A percentile compares a stretch with the other conserved stretches of the same genome.
Conservation (phyloP, 164 flowering plant genomes). For the Stephania yunnanensis region DNA sequence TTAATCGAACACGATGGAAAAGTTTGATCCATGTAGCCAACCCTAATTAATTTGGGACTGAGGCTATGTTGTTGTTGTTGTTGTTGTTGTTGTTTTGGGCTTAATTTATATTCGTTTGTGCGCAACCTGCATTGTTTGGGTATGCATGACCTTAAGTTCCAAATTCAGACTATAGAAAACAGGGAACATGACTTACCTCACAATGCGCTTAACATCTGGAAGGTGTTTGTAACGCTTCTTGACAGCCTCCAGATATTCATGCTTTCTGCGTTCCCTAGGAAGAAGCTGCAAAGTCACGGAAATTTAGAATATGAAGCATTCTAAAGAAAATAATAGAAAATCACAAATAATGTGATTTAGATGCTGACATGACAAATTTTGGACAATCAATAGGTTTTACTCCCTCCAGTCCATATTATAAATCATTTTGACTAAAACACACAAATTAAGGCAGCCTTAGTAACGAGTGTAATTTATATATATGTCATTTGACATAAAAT, state of each 20-base stretch:
- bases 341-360: not conserved
- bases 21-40: no score
- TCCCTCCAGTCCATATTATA: no score
- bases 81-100: not conserved
- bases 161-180: not conserved
- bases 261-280: conserved; percentile 79
- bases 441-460: no score
- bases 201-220: conserved; percentile 77
- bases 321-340: not conserved
- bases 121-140: no score
- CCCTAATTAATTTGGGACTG: no score
- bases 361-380: not conserved
- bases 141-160: not conserved
- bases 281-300: conserved; percentile 49
- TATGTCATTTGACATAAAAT: no score
- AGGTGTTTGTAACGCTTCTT: conserved; percentile 85
- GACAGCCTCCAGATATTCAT: conserved; percentile 76
- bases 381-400: not conserved
- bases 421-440: no score
- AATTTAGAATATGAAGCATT: not conserved
- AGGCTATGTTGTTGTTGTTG: no score
- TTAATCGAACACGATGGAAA: no score
- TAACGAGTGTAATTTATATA: no score
- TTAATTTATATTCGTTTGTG: not conserved
- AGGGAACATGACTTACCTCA: conserved; percentile 43